phyloP scores from a whole-genome alignment of 2,329 filamentous ascomycete species.

The Fusarium siculi region DNA sequence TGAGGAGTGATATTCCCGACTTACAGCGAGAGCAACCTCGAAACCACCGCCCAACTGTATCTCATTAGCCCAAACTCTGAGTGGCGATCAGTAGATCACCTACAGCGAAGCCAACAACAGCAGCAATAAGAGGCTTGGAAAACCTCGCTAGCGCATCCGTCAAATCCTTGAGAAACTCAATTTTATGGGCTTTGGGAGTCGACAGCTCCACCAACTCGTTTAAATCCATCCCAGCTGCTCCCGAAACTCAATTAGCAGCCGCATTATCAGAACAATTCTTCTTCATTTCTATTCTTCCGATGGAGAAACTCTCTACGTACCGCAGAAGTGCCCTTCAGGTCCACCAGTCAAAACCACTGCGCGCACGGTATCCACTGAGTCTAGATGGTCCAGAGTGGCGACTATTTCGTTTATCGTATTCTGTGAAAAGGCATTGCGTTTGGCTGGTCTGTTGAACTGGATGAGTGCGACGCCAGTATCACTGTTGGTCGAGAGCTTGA shows the following conservation, averaged over 20 bases:
- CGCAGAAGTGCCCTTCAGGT: constrained; percentile 29
- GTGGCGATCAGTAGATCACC: constrained; percentile 1
- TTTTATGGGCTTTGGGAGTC: constrained; percentile 17
- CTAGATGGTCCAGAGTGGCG: constrained; percentile 14
- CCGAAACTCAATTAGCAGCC: neutral
- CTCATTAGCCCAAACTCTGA: neutral
- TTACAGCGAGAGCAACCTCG: constrained; percentile 34
- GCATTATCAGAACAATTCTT: neutral
- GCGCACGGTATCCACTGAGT: constrained; percentile 12
- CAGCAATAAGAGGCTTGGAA: constrained; percentile 28
- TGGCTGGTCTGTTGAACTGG: constrained; percentile 32
- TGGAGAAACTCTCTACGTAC: neutral
- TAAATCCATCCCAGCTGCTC: constrained; percentile 29
- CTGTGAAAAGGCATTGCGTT: constrained; percentile 32
- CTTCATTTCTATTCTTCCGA: neutral
- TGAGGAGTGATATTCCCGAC: neutral
- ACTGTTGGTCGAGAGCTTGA: constrained; percentile 4
- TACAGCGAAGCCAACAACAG: constrained; percentile 31
- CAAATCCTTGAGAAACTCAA: constrained; percentile 28
- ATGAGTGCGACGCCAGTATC: constrained; percentile 18
- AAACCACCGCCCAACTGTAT: constrained; percentile 30
- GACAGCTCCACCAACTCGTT: constrained; percentile 32
- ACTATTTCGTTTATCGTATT: constrained; percentile 29
- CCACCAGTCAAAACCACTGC: constrained; percentile 26
- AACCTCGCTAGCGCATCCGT: constrained; percentile 26